phyloP scores from a whole-genome alignment of 2,329 filamentous ascomycete genomes.

The Talaromyces sp. region DNA sequence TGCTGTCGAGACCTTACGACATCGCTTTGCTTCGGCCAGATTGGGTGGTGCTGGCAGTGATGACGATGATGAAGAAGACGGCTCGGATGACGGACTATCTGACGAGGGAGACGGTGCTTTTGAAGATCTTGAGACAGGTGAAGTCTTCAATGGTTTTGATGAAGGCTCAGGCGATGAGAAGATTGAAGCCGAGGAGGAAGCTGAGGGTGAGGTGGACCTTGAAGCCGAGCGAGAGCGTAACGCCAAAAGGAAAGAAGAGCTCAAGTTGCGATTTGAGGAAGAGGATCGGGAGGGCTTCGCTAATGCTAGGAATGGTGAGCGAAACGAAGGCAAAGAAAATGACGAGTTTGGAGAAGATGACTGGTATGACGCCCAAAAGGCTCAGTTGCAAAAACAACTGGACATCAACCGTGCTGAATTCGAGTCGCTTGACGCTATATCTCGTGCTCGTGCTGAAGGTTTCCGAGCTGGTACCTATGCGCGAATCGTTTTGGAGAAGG shows the following conservation, averaged over 20 bases:
- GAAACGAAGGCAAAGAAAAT: slow-evolving; percentile 66
- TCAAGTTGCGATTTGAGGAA: slow-evolving; percentile 91
- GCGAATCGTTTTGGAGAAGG: slow-evolving; percentile 81
- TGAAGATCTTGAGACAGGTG: slow-evolving; percentile 78
- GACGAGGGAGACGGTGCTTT: slow-evolving; percentile 73
- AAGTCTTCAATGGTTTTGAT: slow-evolving; percentile 55
- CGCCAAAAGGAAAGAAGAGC: slow-evolving; percentile 86
- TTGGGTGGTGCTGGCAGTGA: slow-evolving; percentile 56
- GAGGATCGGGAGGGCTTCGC: slow-evolving; percentile 92
- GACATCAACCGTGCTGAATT: slow-evolving; percentile 97
- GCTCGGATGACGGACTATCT: slow-evolving; percentile 51
- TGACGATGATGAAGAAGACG: slow-evolving; percentile 55
- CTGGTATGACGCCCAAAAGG: slow-evolving; percentile 98
- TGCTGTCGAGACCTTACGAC: slow-evolving; percentile 69
- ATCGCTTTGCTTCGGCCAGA: slow-evolving; percentile 70
- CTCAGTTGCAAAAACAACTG: slow-evolving; percentile 87
- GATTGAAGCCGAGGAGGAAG: slow-evolving; percentile 34
- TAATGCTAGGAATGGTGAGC: slow-evolving; percentile 79
- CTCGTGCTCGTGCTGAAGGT: slow-evolving; percentile 81
- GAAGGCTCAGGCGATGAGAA: slow-evolving; percentile 41
- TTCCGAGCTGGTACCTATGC: slow-evolving; percentile 90
- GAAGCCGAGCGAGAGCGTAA: slow-evolving; percentile 89
- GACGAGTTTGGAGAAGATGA: slow-evolving; percentile 92
- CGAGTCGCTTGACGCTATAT: slow-evolving; percentile 77
- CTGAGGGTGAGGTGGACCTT: slow-evolving; percentile 49